Base-by-base conservation (phyloP, 2,329 filamentous ascomycete genomes). In the Aspergillus melleus region DNA sequence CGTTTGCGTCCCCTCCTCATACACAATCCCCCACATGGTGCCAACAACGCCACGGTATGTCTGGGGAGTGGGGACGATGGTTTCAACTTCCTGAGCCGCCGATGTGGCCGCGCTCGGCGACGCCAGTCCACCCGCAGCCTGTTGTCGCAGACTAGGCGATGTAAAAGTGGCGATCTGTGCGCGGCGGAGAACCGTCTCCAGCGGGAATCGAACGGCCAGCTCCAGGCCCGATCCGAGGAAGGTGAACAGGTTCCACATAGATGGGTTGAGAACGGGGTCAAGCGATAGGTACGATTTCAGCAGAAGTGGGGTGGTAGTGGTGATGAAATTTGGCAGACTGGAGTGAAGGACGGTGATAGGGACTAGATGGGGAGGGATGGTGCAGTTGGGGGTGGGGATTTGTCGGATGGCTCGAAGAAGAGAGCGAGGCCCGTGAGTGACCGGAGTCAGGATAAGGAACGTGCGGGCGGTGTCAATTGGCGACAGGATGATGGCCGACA, bases 401-500 rank as follows among this genome's bases (percentile, higher is more conserved):
- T 87, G 84, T 59, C 90, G 88, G 53, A 98, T 84, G 47, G 89
- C 89, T 6, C 89, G 86, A 49, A 96, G 80, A 4, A 96, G 90
- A 42, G 91, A 89, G 63, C 92, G 88, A 8, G 92, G 88, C 10
- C 86, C 86, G 53, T 88, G 85, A 16, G 86, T 86, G n/a, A 87
- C 87, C 0, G 92, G 88, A 0, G 94, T 96, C 58, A 97, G 82
- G 67, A 98, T 92, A 42, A 98, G 84, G 68, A 85, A 85, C 53
- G 94, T 98, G 66, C 95, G 89, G 49, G 97, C 88, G 32, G 96
- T 86, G 74, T 99, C 95, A 50, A 99, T 82, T 0, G 95, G 95
- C 1, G 93, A 87, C 14, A 99, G 86, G 24, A 93, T 81, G 10
- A 97, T 80, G 4, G 92, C 91, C 0, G 94, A 92, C 49, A 89